Percentiles rank a stretch among this genome's conserved stretches.
Evolutionary conservation across 768 basidiomycete species (phyloP).

Genomic region (Coprinellus micaceus): DNA sequence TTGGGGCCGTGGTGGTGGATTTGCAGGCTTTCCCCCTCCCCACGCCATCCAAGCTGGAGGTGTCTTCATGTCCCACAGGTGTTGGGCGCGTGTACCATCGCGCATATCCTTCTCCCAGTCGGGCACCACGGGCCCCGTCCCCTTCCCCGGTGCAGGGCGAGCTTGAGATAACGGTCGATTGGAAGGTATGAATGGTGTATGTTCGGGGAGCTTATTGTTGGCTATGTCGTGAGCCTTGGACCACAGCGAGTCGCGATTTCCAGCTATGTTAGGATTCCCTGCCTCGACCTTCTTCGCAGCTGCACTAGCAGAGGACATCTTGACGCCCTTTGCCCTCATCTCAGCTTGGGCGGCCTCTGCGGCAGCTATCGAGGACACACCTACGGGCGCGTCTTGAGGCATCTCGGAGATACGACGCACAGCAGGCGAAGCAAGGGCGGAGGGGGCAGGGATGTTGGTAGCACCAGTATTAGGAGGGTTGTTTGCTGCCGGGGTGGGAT

Average conservation of each 20-base stretch:
- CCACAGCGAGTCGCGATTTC: conserved; percentile 8
- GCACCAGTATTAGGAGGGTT: conserved; percentile 18
- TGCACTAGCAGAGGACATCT: conserved; percentile 27
- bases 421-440: conserved; percentile 9
- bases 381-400: conserved; percentile 18
- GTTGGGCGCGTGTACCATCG: neutral
- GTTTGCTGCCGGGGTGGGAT: conserved; percentile 5
- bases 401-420: neutral
- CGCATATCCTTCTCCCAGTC: neutral
- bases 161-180: neutral
- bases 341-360: conserved; percentile 18
- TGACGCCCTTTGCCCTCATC: conserved; percentile 15
- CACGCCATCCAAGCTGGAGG: conserved; percentile 9
- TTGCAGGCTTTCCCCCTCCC: conserved; percentile 8
- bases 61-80: neutral
- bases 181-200: neutral
- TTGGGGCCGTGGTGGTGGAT: conserved; percentile 9
- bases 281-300: conserved; percentile 24
- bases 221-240: conserved; percentile 4
- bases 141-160: neutral
- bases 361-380: conserved; percentile 17
- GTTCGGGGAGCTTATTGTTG: neutral
- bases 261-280: conserved; percentile 1
- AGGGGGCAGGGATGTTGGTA: conserved; percentile 23
- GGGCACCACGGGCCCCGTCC: neutral